These are phyloP conservation scores for Lasiodiplodia citricola DNA, from an alignment of 2,329 filamentous ascomycete species.

Conservation along the genomic window DNA sequence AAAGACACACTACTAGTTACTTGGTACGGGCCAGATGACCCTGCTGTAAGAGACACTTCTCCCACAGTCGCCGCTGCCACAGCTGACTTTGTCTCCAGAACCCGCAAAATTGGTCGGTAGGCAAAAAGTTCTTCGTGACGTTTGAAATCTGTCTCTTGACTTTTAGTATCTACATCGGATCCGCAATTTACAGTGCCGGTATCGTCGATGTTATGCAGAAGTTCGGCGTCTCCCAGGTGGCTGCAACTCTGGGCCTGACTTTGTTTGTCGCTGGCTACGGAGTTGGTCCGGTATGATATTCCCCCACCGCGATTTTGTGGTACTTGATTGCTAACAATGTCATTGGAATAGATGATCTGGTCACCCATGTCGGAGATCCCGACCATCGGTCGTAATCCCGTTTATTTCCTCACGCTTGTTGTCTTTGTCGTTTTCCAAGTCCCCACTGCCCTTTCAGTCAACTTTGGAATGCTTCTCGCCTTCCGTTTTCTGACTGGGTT, in stretches of 20 bases:
- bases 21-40: constrained; percentile 58
- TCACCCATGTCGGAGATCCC: constrained; percentile 57
- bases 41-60: constrained; percentile 35
- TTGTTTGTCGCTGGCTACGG: constrained; percentile 40
- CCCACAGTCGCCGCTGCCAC: neutral
- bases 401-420: constrained; percentile 51
- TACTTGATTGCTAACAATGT: neutral
- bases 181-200: constrained; percentile 53
- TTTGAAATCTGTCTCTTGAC: constrained; percentile 55
- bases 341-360: constrained; percentile 38
- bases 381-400: constrained; percentile 51
- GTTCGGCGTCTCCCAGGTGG: constrained; percentile 48
- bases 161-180: constrained; percentile 54
- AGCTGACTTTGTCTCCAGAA: constrained; percentile 39
- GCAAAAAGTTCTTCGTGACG: constrained; percentile 53
- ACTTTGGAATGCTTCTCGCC: constrained; percentile 57
- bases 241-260: constrained; percentile 52
- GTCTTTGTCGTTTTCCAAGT: constrained; percentile 57
- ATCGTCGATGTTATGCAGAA: constrained; percentile 41
- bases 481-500: constrained; percentile 59
- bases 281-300: constrained; percentile 35
- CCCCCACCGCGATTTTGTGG: neutral
- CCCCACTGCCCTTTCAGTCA: constrained; percentile 51
- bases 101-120: constrained; percentile 53
- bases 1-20: constrained; percentile 56